These are phyloP conservation scores for Aureobasidium subglaciale DNA, from an alignment of 2,329 filamentous ascomycete species.

Conservation along the genomic window DNA sequence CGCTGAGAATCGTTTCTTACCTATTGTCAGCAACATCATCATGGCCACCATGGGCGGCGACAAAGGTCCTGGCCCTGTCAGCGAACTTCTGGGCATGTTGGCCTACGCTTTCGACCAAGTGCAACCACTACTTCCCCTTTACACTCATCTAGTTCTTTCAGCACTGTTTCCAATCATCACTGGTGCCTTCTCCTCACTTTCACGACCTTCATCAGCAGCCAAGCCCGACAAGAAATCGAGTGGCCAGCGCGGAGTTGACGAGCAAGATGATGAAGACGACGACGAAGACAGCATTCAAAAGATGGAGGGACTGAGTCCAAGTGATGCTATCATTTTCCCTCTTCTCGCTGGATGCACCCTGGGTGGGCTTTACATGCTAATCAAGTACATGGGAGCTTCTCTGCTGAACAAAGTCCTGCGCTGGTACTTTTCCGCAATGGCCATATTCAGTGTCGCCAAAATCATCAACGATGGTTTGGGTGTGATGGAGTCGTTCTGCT, in stretches of 20 bases:
- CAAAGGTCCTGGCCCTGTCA: slow-evolving; percentile 14
- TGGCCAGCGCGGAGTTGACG: slow-evolving; percentile 30
- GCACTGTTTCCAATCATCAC: slow-evolving; percentile 78
- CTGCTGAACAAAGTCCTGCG: slow-evolving; percentile 77
- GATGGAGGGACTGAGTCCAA: slow-evolving; percentile 63
- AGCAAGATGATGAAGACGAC: slow-evolving; percentile 50
- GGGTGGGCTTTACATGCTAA: slow-evolving; percentile 73
- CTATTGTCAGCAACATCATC: neutral
- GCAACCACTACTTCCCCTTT: slow-evolving; percentile 41
- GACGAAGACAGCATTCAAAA: slow-evolving; percentile 48
- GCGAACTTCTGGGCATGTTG: slow-evolving; percentile 14
- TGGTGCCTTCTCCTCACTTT: slow-evolving; percentile 76
- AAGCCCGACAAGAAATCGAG: slow-evolving; percentile 43
- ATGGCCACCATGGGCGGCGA: slow-evolving; percentile 1
- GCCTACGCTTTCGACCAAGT: slow-evolving; percentile 16
- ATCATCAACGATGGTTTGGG: slow-evolving; percentile 67
- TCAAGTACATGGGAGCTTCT: slow-evolving; percentile 79
- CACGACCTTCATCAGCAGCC: slow-evolving; percentile 72
- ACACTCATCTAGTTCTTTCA: slow-evolving; percentile 57
- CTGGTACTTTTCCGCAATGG: slow-evolving; percentile 74
- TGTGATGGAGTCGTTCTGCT: slow-evolving; percentile 59
- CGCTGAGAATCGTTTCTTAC: neutral
- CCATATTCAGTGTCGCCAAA: slow-evolving; percentile 66
- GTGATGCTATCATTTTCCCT: slow-evolving; percentile 80
- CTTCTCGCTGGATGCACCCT: slow-evolving; percentile 67